phyloP scores from a whole-genome alignment of 441 rosid species.

The Adansonia rubrostipa region DNA sequence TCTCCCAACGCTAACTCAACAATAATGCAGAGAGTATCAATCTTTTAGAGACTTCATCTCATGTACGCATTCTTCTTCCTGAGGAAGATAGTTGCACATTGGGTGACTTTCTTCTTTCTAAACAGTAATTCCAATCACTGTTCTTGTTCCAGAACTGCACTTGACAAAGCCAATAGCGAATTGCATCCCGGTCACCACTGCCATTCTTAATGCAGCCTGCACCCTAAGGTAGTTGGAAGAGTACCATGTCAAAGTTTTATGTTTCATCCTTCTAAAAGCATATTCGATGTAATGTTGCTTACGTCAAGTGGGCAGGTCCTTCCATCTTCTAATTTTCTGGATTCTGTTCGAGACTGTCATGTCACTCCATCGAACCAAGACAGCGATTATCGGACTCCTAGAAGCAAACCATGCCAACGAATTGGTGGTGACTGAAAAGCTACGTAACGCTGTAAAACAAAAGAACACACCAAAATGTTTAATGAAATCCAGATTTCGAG shows the following conservation, averaged over 20 bases:
- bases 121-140: slow-evolving; percentile 33
- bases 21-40: slow-evolving; percentile 35
- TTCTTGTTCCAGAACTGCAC: slow-evolving; percentile 33
- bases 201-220: slow-evolving; percentile 20
- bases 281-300: neutral
- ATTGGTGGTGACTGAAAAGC: neutral
- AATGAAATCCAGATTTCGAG: neutral
- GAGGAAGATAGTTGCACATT: slow-evolving; percentile 34
- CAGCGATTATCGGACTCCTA: neutral
- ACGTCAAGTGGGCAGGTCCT: neutral
- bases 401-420: neutral
- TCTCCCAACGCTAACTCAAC: neutral
- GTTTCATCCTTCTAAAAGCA: neutral
- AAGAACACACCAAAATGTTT: neutral
- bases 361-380: neutral
- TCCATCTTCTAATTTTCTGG: neutral
- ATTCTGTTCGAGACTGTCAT: neutral
- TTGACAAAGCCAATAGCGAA: slow-evolving; percentile 33
- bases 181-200: slow-evolving; percentile 37
- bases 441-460: neutral
- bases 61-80: slow-evolving; percentile 37
- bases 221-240: neutral
- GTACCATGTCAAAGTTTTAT: neutral
- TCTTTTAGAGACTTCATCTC: slow-evolving; percentile 39
- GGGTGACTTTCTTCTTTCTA: slow-evolving; percentile 43